Evolutionary conservation across 1,284 basidiomycete genomes (phyloP), one percentile per base, ranked within the genome.

Genomic region (Naganishia albida): DNA sequence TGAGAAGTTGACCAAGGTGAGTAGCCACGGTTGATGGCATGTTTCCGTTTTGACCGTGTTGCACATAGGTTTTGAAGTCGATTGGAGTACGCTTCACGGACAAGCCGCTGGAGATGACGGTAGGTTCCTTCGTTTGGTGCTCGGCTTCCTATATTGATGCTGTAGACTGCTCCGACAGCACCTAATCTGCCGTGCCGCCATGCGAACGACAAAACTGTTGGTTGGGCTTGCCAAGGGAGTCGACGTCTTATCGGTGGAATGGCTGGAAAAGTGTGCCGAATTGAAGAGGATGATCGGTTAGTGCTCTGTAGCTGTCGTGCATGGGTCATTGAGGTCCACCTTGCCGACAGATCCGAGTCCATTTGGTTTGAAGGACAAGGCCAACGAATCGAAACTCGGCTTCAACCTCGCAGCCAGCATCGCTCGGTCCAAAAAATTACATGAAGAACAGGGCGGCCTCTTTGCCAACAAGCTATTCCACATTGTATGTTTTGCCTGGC

Each of bases 201-300:
- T 87, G 4, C 84, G 90, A 7, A 93, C 90, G 0, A 88, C 91
- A 73, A 93, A 93, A 73, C 88, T 93, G 73, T 81, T 93, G 1
- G 86, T 84, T 70, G 88, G 88, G 0, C 80, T 92, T 70, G 82
- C 87, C 0, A 77, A 77, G 1, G 84, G 82, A 0, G 87, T 87
- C 0, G 81, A 81, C 68, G 81, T 93, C 55, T 76, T 93, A 16
- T 83, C 81, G 2, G 82, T 83, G 67, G 80, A 84, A 43, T 93
- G 91, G 91, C 83, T 87, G 1, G 78, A 77, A 6, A 83, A 83
- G 1, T 88, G 85, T 26, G 83, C 84, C 2, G 80, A 80, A 28
- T 81, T 81, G 2, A 84, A 83, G 56, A 81, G 78, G 46, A 76
- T 91, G 3, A 77, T 91, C 46, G 83, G 90, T 90, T 69, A 68